Conservation (phyloP, 2,329 filamentous ascomycete species). For the Talaromyces funiculosus region DNA sequence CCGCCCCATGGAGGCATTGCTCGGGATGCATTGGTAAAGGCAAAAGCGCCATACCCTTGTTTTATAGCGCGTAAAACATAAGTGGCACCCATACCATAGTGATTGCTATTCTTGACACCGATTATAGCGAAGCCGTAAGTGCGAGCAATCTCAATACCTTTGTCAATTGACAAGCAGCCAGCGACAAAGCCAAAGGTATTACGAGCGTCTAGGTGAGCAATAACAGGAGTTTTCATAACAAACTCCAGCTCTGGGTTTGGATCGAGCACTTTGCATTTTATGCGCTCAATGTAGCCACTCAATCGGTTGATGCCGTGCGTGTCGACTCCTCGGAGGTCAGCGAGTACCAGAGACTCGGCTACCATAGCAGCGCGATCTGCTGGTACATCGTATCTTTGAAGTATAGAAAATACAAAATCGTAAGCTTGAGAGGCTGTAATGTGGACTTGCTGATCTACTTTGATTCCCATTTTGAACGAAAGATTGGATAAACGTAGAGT, state of each 20-base stretch:
- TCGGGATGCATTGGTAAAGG: conserved; percentile 31
- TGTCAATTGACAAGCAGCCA: conserved; percentile 20
- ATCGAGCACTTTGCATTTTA: conserved; percentile 19
- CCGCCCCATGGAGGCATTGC: conserved; percentile 31
- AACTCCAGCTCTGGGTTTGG: conserved; percentile 17
- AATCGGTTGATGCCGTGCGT: conserved; percentile 24
- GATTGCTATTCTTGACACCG: conserved; percentile 20
- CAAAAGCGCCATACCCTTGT: conserved; percentile 20
- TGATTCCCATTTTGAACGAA: not conserved
- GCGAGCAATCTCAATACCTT: conserved; percentile 15
- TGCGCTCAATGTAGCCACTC: conserved; percentile 20
- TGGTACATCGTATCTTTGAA: not conserved
- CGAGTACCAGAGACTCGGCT: conserved; percentile 19
- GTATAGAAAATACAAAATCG: not conserved
- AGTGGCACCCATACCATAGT: conserved; percentile 26
- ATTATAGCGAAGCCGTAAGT: conserved; percentile 23
- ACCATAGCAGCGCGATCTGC: conserved; percentile 11
- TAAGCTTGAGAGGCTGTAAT: not conserved
- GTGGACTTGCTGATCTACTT: not conserved
- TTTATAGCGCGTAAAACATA: conserved; percentile 21
- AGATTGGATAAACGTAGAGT: not conserved
- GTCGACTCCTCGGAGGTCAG: conserved; percentile 24
- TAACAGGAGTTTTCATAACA: conserved; percentile 21
- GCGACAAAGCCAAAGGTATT: conserved; percentile 28
- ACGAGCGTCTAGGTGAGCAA: conserved; percentile 24